These are phyloP conservation scores for Sequoia sempervirens DNA, from an alignment of 75 land plant species.

Conservation along the genomic window DNA sequence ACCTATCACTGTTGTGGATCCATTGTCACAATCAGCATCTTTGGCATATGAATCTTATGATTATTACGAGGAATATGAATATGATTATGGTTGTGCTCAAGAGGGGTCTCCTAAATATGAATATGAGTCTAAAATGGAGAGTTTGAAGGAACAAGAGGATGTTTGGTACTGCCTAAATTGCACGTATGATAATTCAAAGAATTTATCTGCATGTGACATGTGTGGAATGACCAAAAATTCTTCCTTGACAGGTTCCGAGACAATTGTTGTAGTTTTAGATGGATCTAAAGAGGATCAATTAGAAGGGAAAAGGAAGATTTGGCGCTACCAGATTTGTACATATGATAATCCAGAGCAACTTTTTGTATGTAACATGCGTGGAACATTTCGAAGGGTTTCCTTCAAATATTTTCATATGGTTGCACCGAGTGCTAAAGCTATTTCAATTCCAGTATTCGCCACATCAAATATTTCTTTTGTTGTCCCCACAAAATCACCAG, in stretches of 20 bases:
- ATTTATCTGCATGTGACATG: constrained; percentile 60
- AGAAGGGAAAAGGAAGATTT: constrained; percentile 20
- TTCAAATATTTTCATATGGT: background rate
- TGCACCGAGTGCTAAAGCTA: background rate
- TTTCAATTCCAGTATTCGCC: background rate
- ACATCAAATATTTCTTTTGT: background rate
- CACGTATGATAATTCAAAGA: constrained; percentile 77
- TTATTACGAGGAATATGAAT: background rate
- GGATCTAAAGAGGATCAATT: background rate
- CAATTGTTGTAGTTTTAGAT: background rate
- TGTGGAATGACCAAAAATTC: constrained; percentile 60
- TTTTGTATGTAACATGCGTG: constrained; percentile 77
- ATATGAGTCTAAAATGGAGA: background rate
- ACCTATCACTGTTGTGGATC: too few species aligned
- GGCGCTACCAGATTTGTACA: constrained; percentile 84
- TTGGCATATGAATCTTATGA: constrained; percentile 6
- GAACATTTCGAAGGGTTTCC: constrained; percentile 37
- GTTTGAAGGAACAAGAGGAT: constrained; percentile 1
- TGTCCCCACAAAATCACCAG: background rate
- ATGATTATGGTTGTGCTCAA: constrained; percentile 4
- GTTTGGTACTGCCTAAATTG: constrained; percentile 86
- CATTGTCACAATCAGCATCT: too few species aligned
- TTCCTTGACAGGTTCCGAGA: background rate
- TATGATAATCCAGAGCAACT: constrained; percentile 68
- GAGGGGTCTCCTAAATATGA: background rate